phyloP scores from a whole-genome alignment of 768 basidiomycete species.

The Jaapia argillacea region DNA sequence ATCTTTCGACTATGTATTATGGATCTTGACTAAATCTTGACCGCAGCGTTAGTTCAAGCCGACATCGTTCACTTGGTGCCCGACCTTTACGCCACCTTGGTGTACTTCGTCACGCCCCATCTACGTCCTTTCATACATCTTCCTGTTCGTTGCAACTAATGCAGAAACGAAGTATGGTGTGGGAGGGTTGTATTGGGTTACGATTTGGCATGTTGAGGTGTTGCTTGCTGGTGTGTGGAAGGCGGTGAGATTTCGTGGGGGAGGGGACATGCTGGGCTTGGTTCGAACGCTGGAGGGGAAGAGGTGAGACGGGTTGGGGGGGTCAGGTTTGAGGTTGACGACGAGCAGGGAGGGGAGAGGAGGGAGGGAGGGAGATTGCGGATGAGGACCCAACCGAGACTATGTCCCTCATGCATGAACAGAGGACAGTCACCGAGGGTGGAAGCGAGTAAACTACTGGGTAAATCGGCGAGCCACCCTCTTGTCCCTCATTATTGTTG shows the following conservation, averaged over 20 bases:
- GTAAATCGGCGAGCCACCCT: no score
- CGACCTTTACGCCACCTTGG: no score
- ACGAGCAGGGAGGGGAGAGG: background rate
- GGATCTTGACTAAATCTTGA: no score
- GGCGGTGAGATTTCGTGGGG: background rate
- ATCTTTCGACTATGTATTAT: no score
- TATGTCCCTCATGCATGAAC: background rate
- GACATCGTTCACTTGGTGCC: no score
- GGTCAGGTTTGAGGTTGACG: constrained; percentile 1
- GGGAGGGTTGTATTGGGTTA: constrained; percentile 48
- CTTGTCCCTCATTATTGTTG: no score
- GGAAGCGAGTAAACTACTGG: background rate
- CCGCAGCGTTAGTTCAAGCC: no score
- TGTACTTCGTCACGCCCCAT: constrained; percentile 40
- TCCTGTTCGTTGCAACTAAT: constrained; percentile 42
- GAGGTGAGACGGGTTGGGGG: background rate
- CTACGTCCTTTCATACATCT: constrained; percentile 48
- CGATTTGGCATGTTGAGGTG: constrained; percentile 34
- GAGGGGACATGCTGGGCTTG: background rate
- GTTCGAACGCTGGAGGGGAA: background rate
- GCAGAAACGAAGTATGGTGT: constrained; percentile 30
- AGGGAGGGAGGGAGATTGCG: background rate
- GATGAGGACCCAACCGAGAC: background rate
- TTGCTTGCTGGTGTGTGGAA: background rate
- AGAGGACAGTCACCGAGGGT: background rate